Evolutionary conservation across 2,329 filamentous ascomycete species (phyloP), one percentile per base, ranked within the genome.

Genomic region (Penicillium digitatum): DNA sequence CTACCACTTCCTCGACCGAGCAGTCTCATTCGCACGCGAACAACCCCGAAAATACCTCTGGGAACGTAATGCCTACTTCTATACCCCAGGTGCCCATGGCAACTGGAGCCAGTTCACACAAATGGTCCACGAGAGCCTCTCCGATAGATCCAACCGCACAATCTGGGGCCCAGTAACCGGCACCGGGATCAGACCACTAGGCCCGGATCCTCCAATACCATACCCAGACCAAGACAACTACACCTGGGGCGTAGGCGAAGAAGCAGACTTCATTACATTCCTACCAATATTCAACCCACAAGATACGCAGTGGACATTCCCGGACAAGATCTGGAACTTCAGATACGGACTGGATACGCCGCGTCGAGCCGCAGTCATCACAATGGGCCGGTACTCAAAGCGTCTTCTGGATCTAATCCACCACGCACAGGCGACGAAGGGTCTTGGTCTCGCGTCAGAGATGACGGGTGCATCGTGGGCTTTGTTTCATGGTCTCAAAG

Each of bases 61-160:
- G 89, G 89, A 93, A 69, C 83, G 88, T 45, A 87, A 84, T 47
- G 81, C 85, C 24, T 85, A 87, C 58, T 93, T 91, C 74, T 93
- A 90, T 69, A 84, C 91, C 9, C 89, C 88, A 0, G 76, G 78
- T 0, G 78, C 85, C 32, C 88, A 91, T 64, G 87, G 87, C 29
- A 78, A 77, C 27, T 91, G 86, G 86, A 82, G 87, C 37, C 84
- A 90, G 66, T 91, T 91, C 69, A 83, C 80, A 9, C 76, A 81
- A 16, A 80, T 84, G 66, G 86, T 90, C 4, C 79, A 84, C 29
- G 38, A 56, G 20, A 57, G 49, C 34, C 59, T 66, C 12, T 11
- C 42, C 10, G 56, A 58, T 46, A 32, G 55, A 12, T 57, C 62
- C 26, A 48, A 54, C 10, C 35, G 51, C 18, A 66, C 62, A 42